phyloP scores from a whole-genome alignment of 345 rosid species.

The Brassica cretica region DNA sequence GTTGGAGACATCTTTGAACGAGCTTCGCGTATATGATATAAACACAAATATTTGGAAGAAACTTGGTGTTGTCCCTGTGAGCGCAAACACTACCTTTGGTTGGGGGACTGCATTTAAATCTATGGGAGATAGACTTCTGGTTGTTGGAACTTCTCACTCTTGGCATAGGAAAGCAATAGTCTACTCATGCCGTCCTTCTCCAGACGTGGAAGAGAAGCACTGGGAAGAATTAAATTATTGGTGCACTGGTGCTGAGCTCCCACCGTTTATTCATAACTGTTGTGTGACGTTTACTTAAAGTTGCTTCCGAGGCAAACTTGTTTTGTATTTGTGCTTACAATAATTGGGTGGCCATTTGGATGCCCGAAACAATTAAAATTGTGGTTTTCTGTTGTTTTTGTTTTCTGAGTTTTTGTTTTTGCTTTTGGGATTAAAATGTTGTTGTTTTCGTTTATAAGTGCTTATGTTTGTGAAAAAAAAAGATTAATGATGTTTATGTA shows the following conservation, averaged over 20 bases:
- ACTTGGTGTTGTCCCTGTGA: no score
- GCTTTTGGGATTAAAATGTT: no score
- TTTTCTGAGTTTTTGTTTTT: not conserved
- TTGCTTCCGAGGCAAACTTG: not conserved
- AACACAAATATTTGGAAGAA: no score
- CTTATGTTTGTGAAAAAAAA: no score
- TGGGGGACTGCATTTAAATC: no score
- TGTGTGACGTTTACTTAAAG: constrained; percentile 16
- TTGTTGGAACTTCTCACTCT: not conserved
- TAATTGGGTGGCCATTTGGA: not conserved
- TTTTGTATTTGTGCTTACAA: not conserved
- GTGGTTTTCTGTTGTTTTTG: not conserved
- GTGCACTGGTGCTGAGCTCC: not conserved
- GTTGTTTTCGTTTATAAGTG: no score
- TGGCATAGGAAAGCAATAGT: constrained; percentile 45
- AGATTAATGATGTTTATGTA: no score
- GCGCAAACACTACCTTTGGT: no score
- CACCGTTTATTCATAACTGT: not conserved
- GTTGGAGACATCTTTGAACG: no score
- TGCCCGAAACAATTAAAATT: not conserved
- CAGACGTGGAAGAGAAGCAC: constrained; percentile 25
- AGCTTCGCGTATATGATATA: no score
- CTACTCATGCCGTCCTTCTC: constrained; percentile 57
- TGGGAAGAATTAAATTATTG: constrained; percentile 2
- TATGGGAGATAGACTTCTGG: no score